Conservation (phyloP, 306 rosid genomes). For the Calophaca sinica region DNA sequence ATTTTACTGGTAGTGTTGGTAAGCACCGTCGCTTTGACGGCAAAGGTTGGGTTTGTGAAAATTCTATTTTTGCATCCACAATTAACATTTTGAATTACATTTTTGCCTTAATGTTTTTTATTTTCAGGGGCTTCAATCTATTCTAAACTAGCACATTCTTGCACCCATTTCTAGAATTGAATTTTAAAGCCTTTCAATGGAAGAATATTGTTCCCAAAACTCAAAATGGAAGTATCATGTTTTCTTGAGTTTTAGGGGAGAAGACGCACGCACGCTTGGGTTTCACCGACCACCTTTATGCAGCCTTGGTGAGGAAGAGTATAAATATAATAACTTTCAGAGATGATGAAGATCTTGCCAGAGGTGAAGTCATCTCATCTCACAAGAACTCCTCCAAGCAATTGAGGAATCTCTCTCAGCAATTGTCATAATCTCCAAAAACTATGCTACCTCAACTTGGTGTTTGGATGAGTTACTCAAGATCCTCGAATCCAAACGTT, state of each 20-base stretch:
- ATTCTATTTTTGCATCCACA: background rate
- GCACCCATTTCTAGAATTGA: no score
- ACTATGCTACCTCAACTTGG: slow-evolving; percentile 25
- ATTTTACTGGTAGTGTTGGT: no score
- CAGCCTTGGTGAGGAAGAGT: background rate
- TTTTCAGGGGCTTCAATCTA: background rate
- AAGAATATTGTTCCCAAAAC: background rate
- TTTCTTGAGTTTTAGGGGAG: slow-evolving; percentile 41
- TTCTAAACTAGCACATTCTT: background rate
- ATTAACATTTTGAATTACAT: background rate
- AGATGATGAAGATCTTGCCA: slow-evolving; percentile 16
- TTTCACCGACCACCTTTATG: slow-evolving; percentile 29
- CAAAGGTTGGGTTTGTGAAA: background rate
- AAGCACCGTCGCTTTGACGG: background rate
- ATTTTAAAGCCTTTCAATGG: background rate
- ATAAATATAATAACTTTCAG: no score
- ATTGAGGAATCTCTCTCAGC: slow-evolving; percentile 31
- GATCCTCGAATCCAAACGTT: no score
- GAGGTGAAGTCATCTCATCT: slow-evolving; percentile 33
- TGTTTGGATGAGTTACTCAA: no score
- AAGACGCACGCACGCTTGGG: slow-evolving; percentile 14
- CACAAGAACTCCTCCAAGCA: background rate
- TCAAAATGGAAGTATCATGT: slow-evolving; percentile 33
- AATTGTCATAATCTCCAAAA: slow-evolving; percentile 26
- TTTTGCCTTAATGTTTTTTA: background rate